A percentile compares a stretch with the other conserved stretches of the same genome.
Conservation (phyloP, 2,329 filamentous ascomycete species). For the Xylaria digitata region DNA sequence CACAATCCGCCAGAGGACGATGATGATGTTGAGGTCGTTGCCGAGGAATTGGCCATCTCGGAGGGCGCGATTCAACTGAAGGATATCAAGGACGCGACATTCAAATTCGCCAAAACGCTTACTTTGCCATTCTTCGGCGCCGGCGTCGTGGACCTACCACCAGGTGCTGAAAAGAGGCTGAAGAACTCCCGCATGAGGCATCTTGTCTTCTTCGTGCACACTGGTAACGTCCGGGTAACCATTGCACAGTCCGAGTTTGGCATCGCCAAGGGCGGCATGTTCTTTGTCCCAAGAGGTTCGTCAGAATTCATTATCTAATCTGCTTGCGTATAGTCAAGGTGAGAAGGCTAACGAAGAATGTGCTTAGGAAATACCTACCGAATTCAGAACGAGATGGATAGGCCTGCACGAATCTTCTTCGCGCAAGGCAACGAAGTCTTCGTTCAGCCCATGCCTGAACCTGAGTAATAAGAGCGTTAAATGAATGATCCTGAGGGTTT, state of each 20-base stretch:
- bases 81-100: constrained; percentile 73
- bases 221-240: constrained; percentile 83
- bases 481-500: neutral
- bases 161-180: constrained; percentile 82
- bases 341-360: constrained; percentile 23
- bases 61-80: constrained; percentile 66
- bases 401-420: constrained; percentile 86
- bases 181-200: constrained; percentile 98
- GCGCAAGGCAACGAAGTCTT: constrained; percentile 79
- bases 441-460: constrained; percentile 40
- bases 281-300: constrained; percentile 94
- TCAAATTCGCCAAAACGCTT: constrained; percentile 90
- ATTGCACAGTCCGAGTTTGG: constrained; percentile 81
- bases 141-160: constrained; percentile 88
- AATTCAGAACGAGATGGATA: constrained; percentile 82
- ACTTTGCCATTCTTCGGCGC: constrained; percentile 87
- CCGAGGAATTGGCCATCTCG: constrained; percentile 68
- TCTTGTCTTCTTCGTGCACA: constrained; percentile 93
- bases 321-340: constrained; percentile 17
- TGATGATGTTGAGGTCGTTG: constrained; percentile 64
- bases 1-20: constrained; percentile 63
- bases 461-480: constrained; percentile 13
- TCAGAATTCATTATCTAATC: constrained; percentile 39
- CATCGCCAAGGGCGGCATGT: constrained; percentile 88
- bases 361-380: constrained; percentile 88